phyloP scores from a whole-genome alignment of 2,329 filamentous ascomycete species.

The Bipolaris cookei region DNA sequence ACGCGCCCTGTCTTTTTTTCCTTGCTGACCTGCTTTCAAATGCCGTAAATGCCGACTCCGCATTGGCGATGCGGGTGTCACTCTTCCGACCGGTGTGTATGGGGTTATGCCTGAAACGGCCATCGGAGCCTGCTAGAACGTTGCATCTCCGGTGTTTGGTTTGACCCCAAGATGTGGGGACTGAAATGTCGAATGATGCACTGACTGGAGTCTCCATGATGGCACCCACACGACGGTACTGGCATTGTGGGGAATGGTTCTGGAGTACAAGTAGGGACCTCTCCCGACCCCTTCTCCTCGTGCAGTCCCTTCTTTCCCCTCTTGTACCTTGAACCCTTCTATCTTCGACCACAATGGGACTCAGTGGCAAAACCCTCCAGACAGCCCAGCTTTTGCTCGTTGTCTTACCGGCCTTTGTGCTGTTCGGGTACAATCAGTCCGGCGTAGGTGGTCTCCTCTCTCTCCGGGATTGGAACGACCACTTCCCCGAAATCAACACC shows the following conservation, averaged over 20 bases:
- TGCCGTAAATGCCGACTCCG: slow-evolving; percentile 20
- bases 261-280: slow-evolving; percentile 27
- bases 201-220: slow-evolving; percentile 8
- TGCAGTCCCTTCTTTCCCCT: slow-evolving; percentile 13
- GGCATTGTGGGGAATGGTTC: slow-evolving; percentile 29
- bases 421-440: slow-evolving; percentile 61
- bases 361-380: slow-evolving; percentile 37
- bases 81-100: slow-evolving; percentile 6
- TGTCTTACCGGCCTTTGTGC: slow-evolving; percentile 53
- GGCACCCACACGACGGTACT: slow-evolving; percentile 25
- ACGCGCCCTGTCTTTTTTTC: slow-evolving; percentile 5
- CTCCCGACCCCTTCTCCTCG: slow-evolving; percentile 7
- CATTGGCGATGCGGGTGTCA: slow-evolving; percentile 17
- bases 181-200: slow-evolving; percentile 7
- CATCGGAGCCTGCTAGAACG: neutral
- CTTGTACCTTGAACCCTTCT: neutral
- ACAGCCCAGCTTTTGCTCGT: slow-evolving; percentile 47
- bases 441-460: slow-evolving; percentile 58
- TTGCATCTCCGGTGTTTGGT: slow-evolving; percentile 9
- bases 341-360: slow-evolving; percentile 18
- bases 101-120: slow-evolving; percentile 5
- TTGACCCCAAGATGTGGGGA: slow-evolving; percentile 23
- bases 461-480: slow-evolving; percentile 49
- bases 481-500: slow-evolving; percentile 60
- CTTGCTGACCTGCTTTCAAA: slow-evolving; percentile 10